Conservation (phyloP, 768 basidiomycete species). For the Leccinum rimulosum region DNA sequence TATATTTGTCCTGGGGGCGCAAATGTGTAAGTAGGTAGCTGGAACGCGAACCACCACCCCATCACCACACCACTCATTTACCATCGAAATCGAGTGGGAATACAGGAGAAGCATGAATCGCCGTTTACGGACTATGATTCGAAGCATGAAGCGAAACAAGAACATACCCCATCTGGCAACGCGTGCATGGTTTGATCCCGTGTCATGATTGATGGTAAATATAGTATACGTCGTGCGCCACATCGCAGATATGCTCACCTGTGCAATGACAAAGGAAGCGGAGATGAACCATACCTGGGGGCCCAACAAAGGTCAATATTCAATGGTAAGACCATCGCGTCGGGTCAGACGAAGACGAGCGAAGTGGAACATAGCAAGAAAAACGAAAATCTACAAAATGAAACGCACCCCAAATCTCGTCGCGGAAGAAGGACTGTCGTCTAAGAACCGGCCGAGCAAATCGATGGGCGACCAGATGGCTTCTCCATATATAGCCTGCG, state of each 20-base stretch:
- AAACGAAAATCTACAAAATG: neutral
- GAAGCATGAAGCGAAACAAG: neutral
- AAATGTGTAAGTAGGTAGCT: neutral
- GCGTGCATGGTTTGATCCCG: neutral
- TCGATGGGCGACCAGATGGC: conserved; percentile 80
- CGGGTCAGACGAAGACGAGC: neutral
- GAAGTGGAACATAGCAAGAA: neutral
- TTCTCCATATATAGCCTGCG: conserved; percentile 70
- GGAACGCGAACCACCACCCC: conserved; percentile 1
- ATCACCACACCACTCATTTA: conserved; percentile 6
- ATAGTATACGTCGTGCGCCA: conserved; percentile 4
- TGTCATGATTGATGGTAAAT: neutral
- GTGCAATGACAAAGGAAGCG: conserved; percentile 75
- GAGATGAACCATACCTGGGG: conserved; percentile 73
- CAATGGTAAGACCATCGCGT: neutral
- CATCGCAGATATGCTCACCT: conserved; percentile 37
- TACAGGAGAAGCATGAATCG: conserved; percentile 9
- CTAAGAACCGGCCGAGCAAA: conserved; percentile 65
- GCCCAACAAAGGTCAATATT: neutral
- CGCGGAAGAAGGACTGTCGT: conserved; percentile 56
- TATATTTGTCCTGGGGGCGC: conserved; percentile 61
- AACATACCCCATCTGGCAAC: conserved; percentile 28
- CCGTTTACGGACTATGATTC: conserved; percentile 11
- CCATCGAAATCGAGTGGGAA: neutral
- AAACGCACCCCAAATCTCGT: conserved; percentile 61